Evolutionary conservation across 2,329 filamentous ascomycete genomes (phyloP), one percentile per base, ranked within the genome.

Genomic region (Colletotrichum tropicicola): DNA sequence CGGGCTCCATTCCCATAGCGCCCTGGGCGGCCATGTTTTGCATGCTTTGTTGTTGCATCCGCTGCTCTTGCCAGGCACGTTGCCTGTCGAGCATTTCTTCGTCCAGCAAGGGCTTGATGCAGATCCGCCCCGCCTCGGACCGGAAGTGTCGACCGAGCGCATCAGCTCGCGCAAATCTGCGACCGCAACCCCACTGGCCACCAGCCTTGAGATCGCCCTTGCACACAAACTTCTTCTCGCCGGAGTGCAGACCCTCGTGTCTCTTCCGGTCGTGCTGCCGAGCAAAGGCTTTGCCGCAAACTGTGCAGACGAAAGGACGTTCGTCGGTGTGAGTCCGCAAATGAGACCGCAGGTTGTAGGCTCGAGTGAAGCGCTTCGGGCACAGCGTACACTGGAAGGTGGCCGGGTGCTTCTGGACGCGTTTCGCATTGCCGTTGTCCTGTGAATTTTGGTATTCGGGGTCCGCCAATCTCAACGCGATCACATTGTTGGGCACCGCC

Each of bases 161-260:
- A 81, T 99, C 96, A 5, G 96, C 96, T 71, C 96, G 92, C 15
- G 96, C 96, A 77, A 99, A 99, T 9, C 94, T 88, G 66, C 96
- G 88, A 4, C 93, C 93, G 71, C 96, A 99, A 19, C 96, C 96
- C 96, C 96, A 99, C 69, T 92, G 89, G 5, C 91, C 91, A 48
- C 91, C 90, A 2, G 89, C 89, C 70, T 95, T 94, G 52, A 99
- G 88, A 63, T 94, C 92, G 56, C 96, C 96, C 70, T 93, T 94
- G 80, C 96, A 99, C 7, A 98, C 92, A 75, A 98, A 99, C 75
- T 97, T 98, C 87, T 98, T 99, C 81, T 99, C 96, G 43, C 96
- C 96, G 0, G 93, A 97, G 74, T 99, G 96, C 43, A 99, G 82
- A 39, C 95, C 94, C 80, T 99, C 96, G 78, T 99, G 96, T 39